These are phyloP conservation scores for Omphalotus guepiniiformis DNA, from an alignment of 768 basidiomycete genomes.

Conservation along the genomic window DNA sequence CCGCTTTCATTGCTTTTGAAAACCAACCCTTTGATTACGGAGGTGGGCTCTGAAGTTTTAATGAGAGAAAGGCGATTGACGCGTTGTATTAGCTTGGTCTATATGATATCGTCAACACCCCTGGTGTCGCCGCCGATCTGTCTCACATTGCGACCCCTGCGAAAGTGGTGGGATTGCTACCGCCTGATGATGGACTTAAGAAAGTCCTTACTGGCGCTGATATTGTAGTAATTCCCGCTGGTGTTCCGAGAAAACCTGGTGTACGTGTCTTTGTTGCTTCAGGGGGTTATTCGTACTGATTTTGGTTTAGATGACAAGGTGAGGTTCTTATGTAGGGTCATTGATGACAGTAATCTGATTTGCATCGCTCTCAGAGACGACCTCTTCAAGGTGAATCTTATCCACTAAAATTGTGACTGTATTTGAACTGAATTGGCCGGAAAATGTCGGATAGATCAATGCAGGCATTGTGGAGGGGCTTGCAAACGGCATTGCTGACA, in stretches of 20 bases:
- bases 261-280: constrained; percentile 41
- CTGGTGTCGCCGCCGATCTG: constrained; percentile 93
- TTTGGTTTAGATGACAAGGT: constrained; percentile 48
- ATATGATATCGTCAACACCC: constrained; percentile 97
- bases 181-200: constrained; percentile 76
- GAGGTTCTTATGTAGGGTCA: constrained; percentile 14
- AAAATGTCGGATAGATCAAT: constrained; percentile 66
- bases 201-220: constrained; percentile 83
- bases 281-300: constrained; percentile 12
- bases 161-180: constrained; percentile 77
- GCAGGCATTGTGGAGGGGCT: constrained; percentile 95
- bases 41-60: constrained; percentile 40
- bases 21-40: constrained; percentile 72
- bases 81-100: constrained; percentile 59
- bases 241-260: constrained; percentile 92
- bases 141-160: constrained; percentile 90
- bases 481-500: constrained; percentile 81
- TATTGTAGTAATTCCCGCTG: constrained; percentile 92
- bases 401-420: background rate
- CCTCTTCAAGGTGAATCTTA: constrained; percentile 78
- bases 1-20: constrained; percentile 92
- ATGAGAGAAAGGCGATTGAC: constrained; percentile 1
- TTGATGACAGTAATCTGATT: constrained; percentile 1
- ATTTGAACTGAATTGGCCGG: background rate
- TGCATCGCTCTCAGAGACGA: constrained; percentile 63